These are phyloP conservation scores for Monosporascus sp. DNA, from an alignment of 2,329 filamentous ascomycete species.

Conservation along the genomic window DNA sequence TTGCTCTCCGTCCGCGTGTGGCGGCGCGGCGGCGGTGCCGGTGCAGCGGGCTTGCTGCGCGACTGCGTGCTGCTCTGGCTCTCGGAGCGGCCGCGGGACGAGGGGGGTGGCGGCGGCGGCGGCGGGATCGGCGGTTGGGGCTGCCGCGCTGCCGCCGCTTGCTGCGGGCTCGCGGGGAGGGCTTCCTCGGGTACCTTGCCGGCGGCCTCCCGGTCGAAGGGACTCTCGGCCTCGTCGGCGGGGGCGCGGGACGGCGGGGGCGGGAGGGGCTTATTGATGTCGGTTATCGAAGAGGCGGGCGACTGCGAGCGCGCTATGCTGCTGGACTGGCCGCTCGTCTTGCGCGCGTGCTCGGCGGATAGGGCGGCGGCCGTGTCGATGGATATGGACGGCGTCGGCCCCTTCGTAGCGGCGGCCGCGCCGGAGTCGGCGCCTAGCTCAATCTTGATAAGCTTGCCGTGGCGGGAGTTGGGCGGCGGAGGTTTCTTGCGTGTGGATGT, in stretches of 20 bases:
- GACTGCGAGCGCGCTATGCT: constrained; percentile 24
- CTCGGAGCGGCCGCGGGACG: constrained; percentile 26
- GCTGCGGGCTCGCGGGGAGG: neutral
- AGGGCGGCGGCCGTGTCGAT: constrained; percentile 15
- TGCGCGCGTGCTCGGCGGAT: constrained; percentile 10
- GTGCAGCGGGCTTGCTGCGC: constrained; percentile 41
- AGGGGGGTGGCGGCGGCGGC: constrained; percentile 33
- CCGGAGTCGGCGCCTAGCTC: constrained; percentile 37
- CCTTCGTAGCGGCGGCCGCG: constrained; percentile 7
- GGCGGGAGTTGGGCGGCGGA: constrained; percentile 67
- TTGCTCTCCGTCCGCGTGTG: constrained; percentile 44
- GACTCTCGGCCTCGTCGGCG: constrained; percentile 44
- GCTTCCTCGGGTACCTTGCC: constrained; percentile 44
- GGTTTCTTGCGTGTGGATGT: constrained; percentile 48
- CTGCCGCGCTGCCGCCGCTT: neutral
- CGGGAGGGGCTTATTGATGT: constrained; percentile 60
- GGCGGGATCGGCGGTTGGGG: constrained; percentile 28
- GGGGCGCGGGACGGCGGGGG: constrained; percentile 43
- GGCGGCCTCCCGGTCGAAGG: constrained; percentile 49
- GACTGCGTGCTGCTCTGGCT: constrained; percentile 25
- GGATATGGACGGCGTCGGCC: constrained; percentile 6
- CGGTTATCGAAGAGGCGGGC: constrained; percentile 36
- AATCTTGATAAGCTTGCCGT: constrained; percentile 67
- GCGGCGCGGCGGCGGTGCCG: constrained; percentile 47
- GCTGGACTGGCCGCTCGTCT: constrained; percentile 12